phyloP scores from a whole-genome alignment of 2,329 filamentous ascomycete genomes.

The Pyrenophora graminea region DNA sequence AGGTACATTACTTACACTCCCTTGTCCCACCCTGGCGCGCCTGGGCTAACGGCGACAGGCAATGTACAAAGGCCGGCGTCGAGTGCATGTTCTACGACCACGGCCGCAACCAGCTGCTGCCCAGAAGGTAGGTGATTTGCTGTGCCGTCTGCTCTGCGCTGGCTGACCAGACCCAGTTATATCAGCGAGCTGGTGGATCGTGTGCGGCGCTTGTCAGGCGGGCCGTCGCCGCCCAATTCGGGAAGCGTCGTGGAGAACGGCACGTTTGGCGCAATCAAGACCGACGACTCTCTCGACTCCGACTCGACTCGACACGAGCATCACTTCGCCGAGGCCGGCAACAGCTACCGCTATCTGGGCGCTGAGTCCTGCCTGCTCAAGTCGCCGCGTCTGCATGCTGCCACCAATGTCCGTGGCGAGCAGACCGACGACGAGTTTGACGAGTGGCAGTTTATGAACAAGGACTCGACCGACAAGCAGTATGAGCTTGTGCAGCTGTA shows the following conservation, averaged over 20 bases:
- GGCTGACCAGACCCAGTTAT: constrained; percentile 33
- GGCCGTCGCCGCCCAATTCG: constrained; percentile 26
- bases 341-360: constrained; percentile 44
- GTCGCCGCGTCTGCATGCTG: constrained; percentile 34
- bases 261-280: constrained; percentile 10
- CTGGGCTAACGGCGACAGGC: constrained; percentile 26
- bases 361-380: constrained; percentile 40
- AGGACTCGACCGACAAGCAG: constrained; percentile 29
- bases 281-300: constrained; percentile 24
- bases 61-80: constrained; percentile 43
- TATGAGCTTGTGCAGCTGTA: constrained; percentile 39
- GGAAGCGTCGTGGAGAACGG: constrained; percentile 18
- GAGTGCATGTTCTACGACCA: constrained; percentile 45
- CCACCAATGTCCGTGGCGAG: constrained; percentile 17
- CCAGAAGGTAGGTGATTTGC: constrained; percentile 30
- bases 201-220: constrained; percentile 34
- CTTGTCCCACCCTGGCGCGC: not conserved
- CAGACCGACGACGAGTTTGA: constrained; percentile 30
- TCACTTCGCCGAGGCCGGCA: constrained; percentile 39
- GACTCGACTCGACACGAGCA: constrained; percentile 35
- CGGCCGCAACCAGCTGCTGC: constrained; percentile 36
- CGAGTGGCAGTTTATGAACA: constrained; percentile 29
- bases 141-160: not conserved
- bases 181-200: constrained; percentile 43
- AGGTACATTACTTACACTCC: constrained; percentile 19